These are phyloP conservation scores for Pisolithus tinctorius DNA, from an alignment of 768 basidiomycete genomes.

Conservation along the genomic window DNA sequence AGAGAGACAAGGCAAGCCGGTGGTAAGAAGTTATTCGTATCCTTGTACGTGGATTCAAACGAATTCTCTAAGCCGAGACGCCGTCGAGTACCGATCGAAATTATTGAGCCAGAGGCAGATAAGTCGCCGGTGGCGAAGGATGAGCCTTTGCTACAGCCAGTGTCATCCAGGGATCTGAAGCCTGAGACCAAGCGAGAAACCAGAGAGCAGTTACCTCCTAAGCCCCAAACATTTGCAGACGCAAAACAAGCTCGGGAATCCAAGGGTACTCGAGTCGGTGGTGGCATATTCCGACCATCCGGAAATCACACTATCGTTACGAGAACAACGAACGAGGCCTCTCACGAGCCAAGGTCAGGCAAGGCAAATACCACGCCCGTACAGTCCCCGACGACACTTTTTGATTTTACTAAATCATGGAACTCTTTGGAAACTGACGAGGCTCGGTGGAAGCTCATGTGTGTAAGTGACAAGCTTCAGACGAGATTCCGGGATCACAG, in stretches of 20 bases:
- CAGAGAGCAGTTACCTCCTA: conserved; percentile 5
- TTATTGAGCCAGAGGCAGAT: conserved; percentile 36
- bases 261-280: conserved; percentile 46
- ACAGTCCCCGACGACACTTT: conserved; percentile 40
- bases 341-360: conserved; percentile 2
- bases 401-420: conserved; percentile 63
- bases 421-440: conserved; percentile 31
- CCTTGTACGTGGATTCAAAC: no score
- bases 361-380: conserved; percentile 3
- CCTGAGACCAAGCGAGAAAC: conserved; percentile 11
- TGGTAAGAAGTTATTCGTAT: conserved; percentile 7
- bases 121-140: conserved; percentile 6
- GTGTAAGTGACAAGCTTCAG: conserved; percentile 35
- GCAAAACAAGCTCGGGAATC: conserved; percentile 51
- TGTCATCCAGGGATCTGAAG: conserved; percentile 32
- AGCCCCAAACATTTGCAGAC: conserved; percentile 43
- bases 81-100: conserved; percentile 58
- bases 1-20: conserved; percentile 28
- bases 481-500: neutral
- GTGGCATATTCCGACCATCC: conserved; percentile 64
- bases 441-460: conserved; percentile 53
- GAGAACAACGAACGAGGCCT: conserved; percentile 17
- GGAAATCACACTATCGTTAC: conserved; percentile 57
- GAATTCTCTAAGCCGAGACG: conserved; percentile 30
- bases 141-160: conserved; percentile 28